Conservation (phyloP, 129 eudicot species). For the Centrapalus pauciflorus region DNA sequence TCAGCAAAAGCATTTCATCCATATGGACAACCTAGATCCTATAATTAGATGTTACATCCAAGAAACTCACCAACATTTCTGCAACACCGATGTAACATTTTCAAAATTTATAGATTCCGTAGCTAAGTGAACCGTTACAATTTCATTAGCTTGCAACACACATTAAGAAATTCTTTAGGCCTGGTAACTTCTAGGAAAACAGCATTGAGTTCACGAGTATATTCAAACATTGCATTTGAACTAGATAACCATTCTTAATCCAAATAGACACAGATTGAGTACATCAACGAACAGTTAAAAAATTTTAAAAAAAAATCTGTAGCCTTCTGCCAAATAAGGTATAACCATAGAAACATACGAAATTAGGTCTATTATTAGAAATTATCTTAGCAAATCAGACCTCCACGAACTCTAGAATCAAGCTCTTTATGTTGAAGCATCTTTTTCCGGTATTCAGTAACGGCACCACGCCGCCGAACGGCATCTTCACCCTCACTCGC, state of each 20-base stretch:
- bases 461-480: conserved; percentile 69
- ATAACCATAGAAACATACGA: neutral
- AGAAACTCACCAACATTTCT: neutral
- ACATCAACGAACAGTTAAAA: neutral
- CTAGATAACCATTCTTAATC: neutral
- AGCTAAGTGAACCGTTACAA: neutral
- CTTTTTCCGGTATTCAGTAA: conserved; percentile 79
- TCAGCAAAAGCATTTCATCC: neutral
- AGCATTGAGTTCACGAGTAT: neutral
- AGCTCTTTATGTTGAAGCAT: conserved; percentile 87
- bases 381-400: conserved; percentile 25
- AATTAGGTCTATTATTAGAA: conserved; percentile 25
- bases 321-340: neutral
- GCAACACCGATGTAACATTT: neutral
- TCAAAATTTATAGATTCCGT: neutral
- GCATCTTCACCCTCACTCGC: conserved; percentile 71
- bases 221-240: neutral
- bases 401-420: conserved; percentile 77
- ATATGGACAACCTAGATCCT: conserved; percentile 5
- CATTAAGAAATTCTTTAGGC: neutral
- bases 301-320: neutral
- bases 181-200: neutral
- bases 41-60: conserved; percentile 12
- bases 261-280: neutral
- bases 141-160: neutral